Evolutionary conservation across 1,284 basidiomycete species (phyloP).

Genomic region (Phylloporus gajari): DNA sequence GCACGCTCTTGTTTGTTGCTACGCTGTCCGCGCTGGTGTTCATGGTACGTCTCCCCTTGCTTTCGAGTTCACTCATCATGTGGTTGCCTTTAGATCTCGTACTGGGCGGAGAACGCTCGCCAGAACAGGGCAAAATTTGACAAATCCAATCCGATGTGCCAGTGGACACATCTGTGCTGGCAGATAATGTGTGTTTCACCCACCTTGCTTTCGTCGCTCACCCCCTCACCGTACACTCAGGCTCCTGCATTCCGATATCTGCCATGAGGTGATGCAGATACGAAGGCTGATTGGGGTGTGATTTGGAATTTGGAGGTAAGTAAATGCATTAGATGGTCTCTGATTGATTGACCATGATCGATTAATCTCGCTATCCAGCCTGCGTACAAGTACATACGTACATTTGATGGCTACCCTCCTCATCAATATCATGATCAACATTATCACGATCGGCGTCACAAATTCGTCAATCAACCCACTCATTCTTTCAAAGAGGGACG

Average conservation of each 20-base stretch:
- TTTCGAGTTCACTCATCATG: neutral
- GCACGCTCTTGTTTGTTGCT: conserved; percentile 68
- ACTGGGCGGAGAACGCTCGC: conserved; percentile 67
- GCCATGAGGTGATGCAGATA: neutral
- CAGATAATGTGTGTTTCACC: conserved; percentile 62
- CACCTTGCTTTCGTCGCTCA: neutral
- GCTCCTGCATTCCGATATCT: conserved; percentile 4
- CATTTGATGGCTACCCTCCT: too few species aligned
- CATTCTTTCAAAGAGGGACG: too few species aligned
- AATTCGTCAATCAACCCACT: too few species aligned
- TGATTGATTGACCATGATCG: too few species aligned
- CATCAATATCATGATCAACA: too few species aligned
- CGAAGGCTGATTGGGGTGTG: too few species aligned
- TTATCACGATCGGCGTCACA: too few species aligned
- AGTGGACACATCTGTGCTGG: conserved; percentile 73
- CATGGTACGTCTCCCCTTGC: conserved; percentile 51
- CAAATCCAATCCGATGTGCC: conserved; percentile 57
- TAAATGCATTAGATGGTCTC: too few species aligned
- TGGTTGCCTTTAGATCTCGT: conserved; percentile 59
- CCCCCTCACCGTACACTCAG: neutral
- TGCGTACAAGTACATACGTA: too few species aligned
- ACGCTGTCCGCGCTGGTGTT: conserved; percentile 63
- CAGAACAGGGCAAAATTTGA: conserved; percentile 69
- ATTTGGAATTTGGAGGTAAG: too few species aligned
- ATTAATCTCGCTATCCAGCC: too few species aligned